Base-by-base conservation (phyloP, 2,329 filamentous ascomycete species). In the Exophiala xenobiotica region DNA sequence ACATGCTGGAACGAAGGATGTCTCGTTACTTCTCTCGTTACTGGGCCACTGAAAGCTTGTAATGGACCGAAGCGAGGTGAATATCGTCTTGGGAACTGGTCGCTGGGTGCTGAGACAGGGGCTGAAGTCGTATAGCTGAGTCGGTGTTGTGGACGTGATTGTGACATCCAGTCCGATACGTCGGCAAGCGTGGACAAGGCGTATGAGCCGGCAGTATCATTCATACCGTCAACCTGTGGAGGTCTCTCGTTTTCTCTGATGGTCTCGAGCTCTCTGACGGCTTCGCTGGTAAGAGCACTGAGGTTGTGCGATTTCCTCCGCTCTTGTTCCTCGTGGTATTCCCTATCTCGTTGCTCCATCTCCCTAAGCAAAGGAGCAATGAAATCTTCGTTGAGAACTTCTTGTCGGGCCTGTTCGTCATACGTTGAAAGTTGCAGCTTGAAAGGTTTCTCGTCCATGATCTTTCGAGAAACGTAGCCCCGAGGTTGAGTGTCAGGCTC, bases 401-500 rank as follows among this genome's bases (percentile, higher is more conserved):
- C 44, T 39, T 57, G 58, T 16, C 54, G 49, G 12, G 54, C 59
- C 33, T 54, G 51, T 39, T 63, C 59, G 26, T 62, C 54, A 27
- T 55, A 59, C 8, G 53, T 54, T 20, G 49, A 39, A 8, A 60
- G 38, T 20, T 51, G 46, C 31, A 47, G 51, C 39, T 55, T 58
- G 53, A 59, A 61, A 6, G 59, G 40, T 33, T 61, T 61, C 41
- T 63, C 61, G 38, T 62, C 60, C 31, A 45, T 54, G 42, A 63
- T 58, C 23, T 40, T 50, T n/a, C 40, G 27, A 12, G 61, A 63
- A 20, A 47, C 50, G 42, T 61, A 63, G 6, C 61, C 61, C 5
- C 61, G 56, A 14, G 53, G 47, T 29, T 55, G 52, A 20, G 50
- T 46, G 46, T 59, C 43, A 9, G 59, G 44, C 46, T 61, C 58